Base-by-base conservation (phyloP, 2,329 filamentous ascomycete genomes). In the Aspergillus unguis region DNA sequence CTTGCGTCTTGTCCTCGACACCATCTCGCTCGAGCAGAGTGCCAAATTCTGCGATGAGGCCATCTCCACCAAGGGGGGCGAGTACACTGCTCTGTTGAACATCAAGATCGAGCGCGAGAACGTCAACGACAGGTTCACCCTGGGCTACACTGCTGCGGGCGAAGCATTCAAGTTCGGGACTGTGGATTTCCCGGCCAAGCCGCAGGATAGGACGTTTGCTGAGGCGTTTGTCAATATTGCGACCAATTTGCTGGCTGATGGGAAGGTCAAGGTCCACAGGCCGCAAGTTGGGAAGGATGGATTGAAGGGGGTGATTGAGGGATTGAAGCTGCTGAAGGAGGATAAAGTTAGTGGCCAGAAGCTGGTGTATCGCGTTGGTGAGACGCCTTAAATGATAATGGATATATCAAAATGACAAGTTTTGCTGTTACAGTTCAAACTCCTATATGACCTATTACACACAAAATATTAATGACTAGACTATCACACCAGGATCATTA, bases 331-430 rank as follows among this genome's bases (percentile, higher is more conserved):
- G 36, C 9, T 48, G 7, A 41, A 17, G 37, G 28, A 29, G 36
- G 29, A 42, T 27, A 48, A 42, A 23, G 36, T 48, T 8, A 48
- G 46, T 42, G 46, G 46, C 2, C 36, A 28, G 36, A 48, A 48
- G 29, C 27, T 48, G 37, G 37, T 48, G 6, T 48, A 48, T 7
- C 32, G 33, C 8, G 38, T 41, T 26, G 38, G 7, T 8, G 38
- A 41, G 25, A 41, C 38, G 25, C 23, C 38, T 10, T 41, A 27
- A 28, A 41, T 33, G 32, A 9, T 11, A 35, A 3, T 35, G 10
- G 10, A 35, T 36, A 36, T 36, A 36, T 3, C 33, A n/a, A 17
- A 36, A 6, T 36, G 33, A 17, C 17, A 17, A 17, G 17, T 17
- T 17, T 17, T 17, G 17, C 17, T 17, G 17, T 17, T 17, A 17